phyloP scores from a whole-genome alignment of 805 yeast species.

The Schizosaccharomyces japonicus region DNA sequence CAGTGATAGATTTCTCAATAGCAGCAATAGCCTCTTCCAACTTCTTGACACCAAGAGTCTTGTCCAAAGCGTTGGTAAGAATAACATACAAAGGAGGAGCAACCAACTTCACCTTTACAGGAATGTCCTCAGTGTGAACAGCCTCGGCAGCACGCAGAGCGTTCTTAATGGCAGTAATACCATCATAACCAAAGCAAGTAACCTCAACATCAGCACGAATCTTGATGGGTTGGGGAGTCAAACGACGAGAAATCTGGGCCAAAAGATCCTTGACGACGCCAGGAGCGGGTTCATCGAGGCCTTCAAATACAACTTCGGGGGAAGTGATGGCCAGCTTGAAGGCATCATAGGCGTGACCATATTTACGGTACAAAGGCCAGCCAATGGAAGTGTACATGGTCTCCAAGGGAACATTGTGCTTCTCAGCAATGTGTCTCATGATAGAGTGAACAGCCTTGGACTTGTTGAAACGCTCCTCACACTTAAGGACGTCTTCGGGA shows the following conservation, averaged over 20 bases:
- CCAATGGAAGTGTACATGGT: constrained; percentile 68
- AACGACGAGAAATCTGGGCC: constrained; percentile 68
- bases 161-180: constrained; percentile 84
- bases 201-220: constrained; percentile 97
- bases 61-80: constrained; percentile 80
- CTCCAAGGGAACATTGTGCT: constrained; percentile 71
- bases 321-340: constrained; percentile 90
- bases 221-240: constrained; percentile 94
- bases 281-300: constrained; percentile 40
- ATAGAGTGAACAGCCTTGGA: constrained; percentile 96
- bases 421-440: constrained; percentile 93
- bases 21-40: constrained; percentile 59
- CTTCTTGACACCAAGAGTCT: constrained; percentile 61
- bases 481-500: constrained; percentile 88
- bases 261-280: constrained; percentile 68
- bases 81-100: constrained; percentile 94
- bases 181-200: constrained; percentile 89
- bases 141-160: constrained; percentile 57
- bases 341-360: constrained; percentile 93
- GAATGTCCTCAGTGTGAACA: constrained; percentile 58
- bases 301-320: constrained; percentile 60
- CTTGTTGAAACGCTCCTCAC: constrained; percentile 93
- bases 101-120: constrained; percentile 78
- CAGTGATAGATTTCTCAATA: constrained; percentile 44
- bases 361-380: constrained; percentile 90